A percentile compares a stretch with the other conserved stretches of the same genome.
Conservation (phyloP, 1,139 yeast genomes). For the Yamadazyma trypodendri region DNA sequence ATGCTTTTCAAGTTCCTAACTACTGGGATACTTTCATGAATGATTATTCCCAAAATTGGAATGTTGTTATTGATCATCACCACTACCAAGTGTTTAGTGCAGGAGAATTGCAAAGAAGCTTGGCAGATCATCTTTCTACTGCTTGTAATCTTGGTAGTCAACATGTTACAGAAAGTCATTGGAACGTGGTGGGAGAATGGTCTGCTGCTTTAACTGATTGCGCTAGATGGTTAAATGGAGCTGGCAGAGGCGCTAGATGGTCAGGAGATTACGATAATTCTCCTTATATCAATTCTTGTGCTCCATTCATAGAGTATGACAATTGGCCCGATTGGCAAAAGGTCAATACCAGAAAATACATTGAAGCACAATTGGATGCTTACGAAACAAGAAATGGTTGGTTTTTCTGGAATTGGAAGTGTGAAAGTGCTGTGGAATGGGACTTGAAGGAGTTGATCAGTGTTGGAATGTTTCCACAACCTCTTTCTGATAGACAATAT, state of each 20-base stretch:
- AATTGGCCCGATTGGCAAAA: slow-evolving; percentile 64
- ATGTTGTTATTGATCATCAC: slow-evolving; percentile 84
- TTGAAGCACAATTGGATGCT: slow-evolving; percentile 91
- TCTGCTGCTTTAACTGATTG: slow-evolving; percentile 94
- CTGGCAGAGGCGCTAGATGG: slow-evolving; percentile 82
- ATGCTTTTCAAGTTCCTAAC: slow-evolving; percentile 63
- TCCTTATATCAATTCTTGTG: slow-evolving; percentile 64
- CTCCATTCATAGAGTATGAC: slow-evolving; percentile 49
- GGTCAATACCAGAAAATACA: slow-evolving; percentile 59
- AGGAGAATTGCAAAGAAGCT: slow-evolving; percentile 53
- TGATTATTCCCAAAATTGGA: slow-evolving; percentile 46
- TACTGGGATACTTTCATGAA: slow-evolving; percentile 61
- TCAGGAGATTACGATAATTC: slow-evolving; percentile 63
- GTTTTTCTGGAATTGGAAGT: slow-evolving; percentile 93
- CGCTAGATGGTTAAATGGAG: slow-evolving; percentile 89
- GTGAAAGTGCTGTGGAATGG: slow-evolving; percentile 87
- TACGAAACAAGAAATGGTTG: slow-evolving; percentile 73
- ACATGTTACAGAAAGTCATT: slow-evolving; percentile 55
- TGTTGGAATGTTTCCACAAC: slow-evolving; percentile 75
- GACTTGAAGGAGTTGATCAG: slow-evolving; percentile 61
- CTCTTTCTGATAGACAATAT: slow-evolving; percentile 61
- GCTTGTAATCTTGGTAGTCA: slow-evolving; percentile 65
- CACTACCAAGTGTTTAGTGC: slow-evolving; percentile 83
- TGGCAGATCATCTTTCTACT: slow-evolving; percentile 59
- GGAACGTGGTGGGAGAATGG: slow-evolving; percentile 90